Base-by-base conservation (phyloP, 73 alveolate genomes). In the Blepharisma stoltei region DNA sequence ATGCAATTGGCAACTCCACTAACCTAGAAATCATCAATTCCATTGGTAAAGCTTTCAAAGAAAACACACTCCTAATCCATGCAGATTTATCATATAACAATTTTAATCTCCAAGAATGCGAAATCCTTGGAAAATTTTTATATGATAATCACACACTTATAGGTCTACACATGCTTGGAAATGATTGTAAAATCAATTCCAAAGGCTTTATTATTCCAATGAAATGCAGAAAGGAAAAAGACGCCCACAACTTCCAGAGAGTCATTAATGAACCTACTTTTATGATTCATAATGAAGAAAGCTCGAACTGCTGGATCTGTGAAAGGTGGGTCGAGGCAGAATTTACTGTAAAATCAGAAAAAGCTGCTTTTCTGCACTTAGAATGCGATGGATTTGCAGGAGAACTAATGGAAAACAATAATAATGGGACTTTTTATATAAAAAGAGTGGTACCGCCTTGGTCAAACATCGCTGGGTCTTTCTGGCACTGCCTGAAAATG, bases 131-230 rank as follows among this genome's bases (percentile, higher is more conserved):
- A 27, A 93, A 93, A 53, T 77, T 45, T 37, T 52, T 92, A 23
- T 81, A 82, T 82, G 79, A 54, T 9, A 93, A 93, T 86, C 97
- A 90, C 66, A 84, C 86, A 1, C 68, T 93, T 11, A 66, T 78
- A 52, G 98, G 98, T 9, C 60, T 93, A 49, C 98, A 93, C 75
- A 89, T 93, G 77, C 88, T 83, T 43, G 98, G 98, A 6, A 90
- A 90, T 83, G 91, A 88, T 32, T 82, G 92, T 85, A 81, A 80
- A 77, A 85, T 91, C 20, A 93, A 93, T 80, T 77, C 93, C 23
- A 85, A 85, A 54, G 96, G 98, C 52, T 93, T 84, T 80, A 81
- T 90, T 21, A 76, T 14, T 84, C 93, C 55, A 49, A 71, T 47
- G 32, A 43, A 23, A 7, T 9, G 27, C 20, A 9, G 46, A 60